A percentile compares a stretch with the other conserved stretches of the same genome.
Conservation (phyloP, 371 early-diverging fungal species). For the Apophysomyces elegans region DNA sequence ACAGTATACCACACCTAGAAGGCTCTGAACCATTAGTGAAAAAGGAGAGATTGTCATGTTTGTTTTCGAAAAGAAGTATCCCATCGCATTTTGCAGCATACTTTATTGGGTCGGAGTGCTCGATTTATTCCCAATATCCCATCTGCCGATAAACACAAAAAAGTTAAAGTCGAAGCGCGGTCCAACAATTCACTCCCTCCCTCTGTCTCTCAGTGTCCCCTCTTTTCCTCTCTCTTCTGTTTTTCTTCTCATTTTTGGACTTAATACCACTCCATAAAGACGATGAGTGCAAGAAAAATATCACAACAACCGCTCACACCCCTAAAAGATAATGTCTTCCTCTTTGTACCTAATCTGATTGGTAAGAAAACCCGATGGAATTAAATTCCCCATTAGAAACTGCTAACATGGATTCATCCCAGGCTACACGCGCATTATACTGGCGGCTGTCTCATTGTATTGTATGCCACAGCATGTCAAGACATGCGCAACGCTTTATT, state of each 20-base stretch:
- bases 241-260: not conserved
- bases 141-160: not conserved
- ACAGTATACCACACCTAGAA: too few species aligned
- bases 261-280: not conserved
- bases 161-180: conserved; percentile 5
- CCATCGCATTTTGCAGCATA: too few species aligned
- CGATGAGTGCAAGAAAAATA: conserved; percentile 1
- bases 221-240: not conserved
- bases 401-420: not conserved
- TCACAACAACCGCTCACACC: not conserved
- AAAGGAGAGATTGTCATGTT: too few species aligned
- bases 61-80: not conserved
- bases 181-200: not conserved
- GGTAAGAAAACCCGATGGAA: conserved; percentile 48
- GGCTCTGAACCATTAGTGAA: too few species aligned
- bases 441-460: conserved; percentile 75
- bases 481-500: conserved; percentile 77
- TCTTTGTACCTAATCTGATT: conserved; percentile 92
- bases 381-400: conserved; percentile 5
- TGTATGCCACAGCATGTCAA: conserved; percentile 77
- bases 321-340: conserved; percentile 69
- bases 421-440: conserved; percentile 88
- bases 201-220: too few species aligned
- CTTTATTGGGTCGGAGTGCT: not conserved
- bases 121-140: not conserved